A percentile compares a stretch with the other conserved stretches of the same genome.
phyloP scores from a whole-genome alignment of 805 yeast species.

The Candida maesae region DNA sequence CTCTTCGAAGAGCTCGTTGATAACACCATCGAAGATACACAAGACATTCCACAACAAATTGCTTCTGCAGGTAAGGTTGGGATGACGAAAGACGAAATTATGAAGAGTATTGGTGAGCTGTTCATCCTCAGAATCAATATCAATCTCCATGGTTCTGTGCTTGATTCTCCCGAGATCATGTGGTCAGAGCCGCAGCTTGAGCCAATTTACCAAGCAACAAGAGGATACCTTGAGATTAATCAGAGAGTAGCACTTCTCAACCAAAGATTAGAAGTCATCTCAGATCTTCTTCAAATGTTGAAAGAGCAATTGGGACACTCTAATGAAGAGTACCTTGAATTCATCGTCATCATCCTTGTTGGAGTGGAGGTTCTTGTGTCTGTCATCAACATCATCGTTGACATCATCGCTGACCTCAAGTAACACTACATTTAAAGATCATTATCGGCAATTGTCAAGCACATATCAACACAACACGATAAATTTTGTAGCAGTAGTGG shows the following conservation, averaged over 20 bases:
- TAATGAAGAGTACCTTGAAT: constrained; percentile 87
- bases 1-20: constrained; percentile 94
- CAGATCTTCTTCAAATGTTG: constrained; percentile 90
- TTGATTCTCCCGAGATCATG: constrained; percentile 97
- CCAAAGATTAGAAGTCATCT: constrained; percentile 89
- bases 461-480: too few relatives aligned
- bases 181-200: constrained; percentile 99
- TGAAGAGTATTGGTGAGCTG: constrained; percentile 95
- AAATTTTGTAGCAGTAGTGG: too few relatives aligned
- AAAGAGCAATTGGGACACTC: constrained; percentile 96
- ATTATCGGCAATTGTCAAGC: too few relatives aligned
- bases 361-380: constrained; percentile 92
- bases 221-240: constrained; percentile 93
- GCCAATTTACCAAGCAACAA: constrained; percentile 94
- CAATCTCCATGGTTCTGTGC: constrained; percentile 79
- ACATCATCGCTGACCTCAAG: constrained; percentile 38
- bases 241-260: constrained; percentile 88
- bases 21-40: constrained; percentile 95
- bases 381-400: constrained; percentile 70
- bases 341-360: constrained; percentile 84
- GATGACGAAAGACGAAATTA: constrained; percentile 90
- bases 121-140: constrained; percentile 83
- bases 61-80: constrained; percentile 93
- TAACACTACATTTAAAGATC: too few relatives aligned
- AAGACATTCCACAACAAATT: constrained; percentile 93